Evolutionary conservation across 257 asterid genomes (phyloP), one percentile per base, ranked within the genome.

Genomic region (Avicennia marina): DNA sequence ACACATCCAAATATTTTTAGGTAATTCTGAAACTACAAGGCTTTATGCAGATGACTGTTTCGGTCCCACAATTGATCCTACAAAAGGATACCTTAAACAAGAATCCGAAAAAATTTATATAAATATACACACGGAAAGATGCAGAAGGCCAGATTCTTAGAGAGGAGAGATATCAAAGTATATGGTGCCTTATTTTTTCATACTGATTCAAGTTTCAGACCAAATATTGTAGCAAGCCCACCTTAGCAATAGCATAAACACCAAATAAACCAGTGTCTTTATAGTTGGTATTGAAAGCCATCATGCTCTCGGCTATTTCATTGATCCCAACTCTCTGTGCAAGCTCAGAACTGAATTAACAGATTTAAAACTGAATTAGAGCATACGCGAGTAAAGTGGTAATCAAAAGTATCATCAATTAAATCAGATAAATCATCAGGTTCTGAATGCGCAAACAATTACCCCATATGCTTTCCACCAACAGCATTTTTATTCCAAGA

Each of bases 381-480:
- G 41, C 9, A 36, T 36, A 2, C 13, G 13, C n/a, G n/a, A n/a
- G 41, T 36, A 11, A 36, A 7, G 41, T 11, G 13, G 10, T 4
- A 11, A 36, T 7, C 13, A 11, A 36, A 36, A 36, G 41, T 11
- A 11, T 36, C 41, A 36, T 11, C 13, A 36, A 7, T 5, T 5
- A 36, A 36, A 36, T 3, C 9, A 2, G 13, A 36, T 29, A 29
- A n/a, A 29, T 29, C 34, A 29, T 29, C 1, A 29, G 34, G n/a
- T n/a, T n/a, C n/a, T 29, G 8, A 29, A 4, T 29, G 34, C 34
- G 7, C 8, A 11, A 49, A 33, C 53, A 73, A 81, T 62, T 65
- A 89, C 96, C 95, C 95, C 90, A 79, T 81, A 77, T 89, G 89
- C 77, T 83, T 85, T 59, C 94, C 96, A 2, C 95, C 89, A 66